Evolutionary conservation across 148 eudicot genomes (phyloP), one percentile per base, ranked within the genome.

Genomic region (Vaccinium myrtillus): DNA sequence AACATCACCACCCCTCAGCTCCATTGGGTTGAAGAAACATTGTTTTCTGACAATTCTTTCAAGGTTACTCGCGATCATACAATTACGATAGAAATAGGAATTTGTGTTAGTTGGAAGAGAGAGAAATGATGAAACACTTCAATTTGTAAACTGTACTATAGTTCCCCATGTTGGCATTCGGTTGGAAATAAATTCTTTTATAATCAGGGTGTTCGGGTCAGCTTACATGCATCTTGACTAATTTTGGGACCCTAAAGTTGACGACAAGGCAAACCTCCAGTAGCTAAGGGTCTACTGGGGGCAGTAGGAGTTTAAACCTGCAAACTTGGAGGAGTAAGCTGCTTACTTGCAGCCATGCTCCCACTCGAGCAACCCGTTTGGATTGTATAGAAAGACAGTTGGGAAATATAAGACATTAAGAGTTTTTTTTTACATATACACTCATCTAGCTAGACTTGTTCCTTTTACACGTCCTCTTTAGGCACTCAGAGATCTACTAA

Each of bases 271-370:
- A 55, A 55, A 4, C n/a, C n/a, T n/a, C n/a, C n/a, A n/a, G n/a
- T n/a, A n/a, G n/a, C n/a, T 85, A 18, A 85, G 77, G 55, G 86
- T 87, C 8, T 81, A 88, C 76, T 63, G 43, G 48, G 15, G n/a
- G 53, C 67, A 43, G 13, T 84, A 77, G 61, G 63, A 5, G 84
- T 90, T 90, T 5, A 0, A 83, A 90, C 49, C 79, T 61, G n/a
- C 13, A 25, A 61, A 21, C n/a, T 61, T 43, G 46, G 46, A 0
- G 46, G 46, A n/a, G n/a, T n/a, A n/a, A n/a, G n/a, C n/a, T n/a
- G n/a, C n/a, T n/a, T n/a, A n/a, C n/a, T n/a, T 58, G n/a, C 63
- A 5, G 21, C 46, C 46, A 0, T 43, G 46, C 46, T 43, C 46
- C 46, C 46, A 43, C 63, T 58, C n/a, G 9, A 16, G 65, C 23